Conservation (phyloP, 2,329 filamentous ascomycete genomes). For the Leptographium wingfieldii region DNA sequence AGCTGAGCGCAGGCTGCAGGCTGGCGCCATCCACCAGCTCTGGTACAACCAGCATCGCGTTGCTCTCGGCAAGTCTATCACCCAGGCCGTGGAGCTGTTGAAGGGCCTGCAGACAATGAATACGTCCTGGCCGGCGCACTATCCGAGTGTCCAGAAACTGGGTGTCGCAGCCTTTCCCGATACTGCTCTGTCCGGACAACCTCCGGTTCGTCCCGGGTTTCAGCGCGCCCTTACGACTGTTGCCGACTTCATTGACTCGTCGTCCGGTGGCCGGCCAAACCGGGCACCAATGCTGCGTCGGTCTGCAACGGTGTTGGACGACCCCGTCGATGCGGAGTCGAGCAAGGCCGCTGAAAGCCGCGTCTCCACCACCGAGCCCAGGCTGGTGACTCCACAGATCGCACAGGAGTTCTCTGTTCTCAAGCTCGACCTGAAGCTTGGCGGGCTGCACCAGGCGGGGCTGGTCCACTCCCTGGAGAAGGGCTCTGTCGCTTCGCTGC, state of each 20-base stretch:
- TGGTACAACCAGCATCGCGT: slow-evolving; percentile 90
- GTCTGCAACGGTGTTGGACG: slow-evolving; percentile 59
- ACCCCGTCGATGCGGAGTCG: slow-evolving; percentile 51
- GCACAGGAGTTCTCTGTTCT: slow-evolving; percentile 92
- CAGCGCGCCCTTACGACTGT: slow-evolving; percentile 50
- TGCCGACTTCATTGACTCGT: slow-evolving; percentile 25
- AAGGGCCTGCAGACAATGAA: slow-evolving; percentile 80
- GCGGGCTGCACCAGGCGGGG: slow-evolving; percentile 73
- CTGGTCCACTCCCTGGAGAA: slow-evolving; percentile 93
- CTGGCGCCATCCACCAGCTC: slow-evolving; percentile 80
- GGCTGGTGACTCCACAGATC: slow-evolving; percentile 82
- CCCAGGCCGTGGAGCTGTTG: slow-evolving; percentile 71
- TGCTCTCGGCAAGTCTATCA: slow-evolving; percentile 77
- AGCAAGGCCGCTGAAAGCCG: slow-evolving; percentile 57
- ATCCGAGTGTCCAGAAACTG: slow-evolving; percentile 62
- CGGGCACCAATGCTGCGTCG: slow-evolving; percentile 30
- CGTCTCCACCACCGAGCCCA: slow-evolving; percentile 46
- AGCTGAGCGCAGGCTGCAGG: slow-evolving; percentile 54
- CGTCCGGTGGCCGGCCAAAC: not conserved
- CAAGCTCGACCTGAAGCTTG: slow-evolving; percentile 88
- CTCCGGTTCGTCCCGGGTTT: slow-evolving; percentile 44
- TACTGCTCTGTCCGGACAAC: slow-evolving; percentile 27
- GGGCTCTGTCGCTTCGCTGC: slow-evolving; percentile 71
- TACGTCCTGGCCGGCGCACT: slow-evolving; percentile 82
- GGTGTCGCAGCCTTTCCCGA: slow-evolving; percentile 29